Conservation (phyloP, 345 rosid species). For the Aurinia saxatilis region DNA sequence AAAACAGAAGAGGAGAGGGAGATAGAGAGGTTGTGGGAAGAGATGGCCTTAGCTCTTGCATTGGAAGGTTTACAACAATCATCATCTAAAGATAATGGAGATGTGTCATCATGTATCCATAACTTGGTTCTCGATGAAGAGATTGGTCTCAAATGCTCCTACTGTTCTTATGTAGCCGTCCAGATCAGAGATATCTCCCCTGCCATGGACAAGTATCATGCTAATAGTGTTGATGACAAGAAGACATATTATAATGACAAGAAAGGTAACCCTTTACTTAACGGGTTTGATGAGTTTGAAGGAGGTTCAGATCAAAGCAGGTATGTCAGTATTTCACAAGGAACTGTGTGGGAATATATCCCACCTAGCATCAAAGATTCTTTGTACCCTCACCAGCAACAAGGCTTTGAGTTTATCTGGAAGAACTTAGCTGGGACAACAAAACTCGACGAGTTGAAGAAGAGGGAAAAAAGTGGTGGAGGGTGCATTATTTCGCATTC, state of each 20-base stretch:
- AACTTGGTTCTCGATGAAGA: constrained; percentile 45
- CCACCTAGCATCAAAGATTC: constrained; percentile 40
- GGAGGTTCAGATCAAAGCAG: not conserved
- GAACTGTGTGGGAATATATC: constrained; percentile 69
- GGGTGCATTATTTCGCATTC: constrained; percentile 85
- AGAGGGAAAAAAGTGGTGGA: constrained; percentile 12
- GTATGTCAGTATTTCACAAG: constrained; percentile 16
- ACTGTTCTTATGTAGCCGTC: constrained; percentile 31
- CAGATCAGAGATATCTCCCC: constrained; percentile 41
- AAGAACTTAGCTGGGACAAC: constrained; percentile 63
- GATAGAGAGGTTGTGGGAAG: constrained; percentile 47
- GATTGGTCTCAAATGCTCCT: constrained; percentile 42
- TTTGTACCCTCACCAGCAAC: constrained; percentile 63
- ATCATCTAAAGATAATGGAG: constrained; percentile 15
- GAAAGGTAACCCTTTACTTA: constrained; percentile 11
- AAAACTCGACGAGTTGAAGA: constrained; percentile 38
- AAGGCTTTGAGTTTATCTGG: constrained; percentile 85
- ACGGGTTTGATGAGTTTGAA: constrained; percentile 19
- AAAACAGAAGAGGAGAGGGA: constrained; percentile 45
- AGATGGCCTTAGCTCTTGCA: constrained; percentile 38
- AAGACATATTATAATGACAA: constrained; percentile 12
- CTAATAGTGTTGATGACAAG: constrained; percentile 19
- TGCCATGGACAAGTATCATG: constrained; percentile 32
- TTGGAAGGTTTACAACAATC: constrained; percentile 21
- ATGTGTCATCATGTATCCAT: constrained; percentile 37